Evolutionary conservation across 1,284 basidiomycete genomes (phyloP).

Genomic region (Cutaneotrichosporon sp.): DNA sequence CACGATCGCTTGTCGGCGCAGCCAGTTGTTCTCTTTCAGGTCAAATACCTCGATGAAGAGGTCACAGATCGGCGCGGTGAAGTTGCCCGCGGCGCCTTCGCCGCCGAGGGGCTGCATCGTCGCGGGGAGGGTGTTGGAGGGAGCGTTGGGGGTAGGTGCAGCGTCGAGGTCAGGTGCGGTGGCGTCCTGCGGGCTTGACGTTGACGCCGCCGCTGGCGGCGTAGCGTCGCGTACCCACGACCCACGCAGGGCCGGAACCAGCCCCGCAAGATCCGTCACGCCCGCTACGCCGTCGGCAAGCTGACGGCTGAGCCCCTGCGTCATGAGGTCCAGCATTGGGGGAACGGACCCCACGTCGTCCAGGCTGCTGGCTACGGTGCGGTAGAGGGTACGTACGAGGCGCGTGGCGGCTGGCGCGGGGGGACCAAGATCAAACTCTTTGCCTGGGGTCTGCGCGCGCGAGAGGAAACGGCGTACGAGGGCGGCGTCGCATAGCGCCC

Average conservation of each 20-base stretch:
- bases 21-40: slow-evolving; percentile 90
- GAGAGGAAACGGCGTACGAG: slow-evolving; percentile 84
- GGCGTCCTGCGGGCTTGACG: neutral
- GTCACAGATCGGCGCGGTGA: slow-evolving; percentile 91
- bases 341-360: slow-evolving; percentile 64
- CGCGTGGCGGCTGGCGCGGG: slow-evolving; percentile 56
- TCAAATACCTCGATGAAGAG: slow-evolving; percentile 88
- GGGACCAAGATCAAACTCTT: neutral
- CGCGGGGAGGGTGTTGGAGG: slow-evolving; percentile 46
- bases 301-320: slow-evolving; percentile 63
- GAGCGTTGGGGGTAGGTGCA: too few species aligned
- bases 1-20: slow-evolving; percentile 90
- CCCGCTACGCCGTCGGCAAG: slow-evolving; percentile 76
- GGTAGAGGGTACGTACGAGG: slow-evolving; percentile 75
- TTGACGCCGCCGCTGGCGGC: neutral
- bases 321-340: slow-evolving; percentile 86
- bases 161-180: neutral
- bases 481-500: slow-evolving; percentile 71
- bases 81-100: slow-evolving; percentile 69
- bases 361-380: slow-evolving; percentile 58
- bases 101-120: slow-evolving; percentile 70
- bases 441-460: slow-evolving; percentile 34
- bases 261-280: slow-evolving; percentile 52
- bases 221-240: neutral
- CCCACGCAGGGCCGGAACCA: slow-evolving; percentile 1